Evolutionary conservation across 2,329 filamentous ascomycete species (phyloP), one percentile per base, ranked within the genome.

Genomic region (Cercospora brassicicola): DNA sequence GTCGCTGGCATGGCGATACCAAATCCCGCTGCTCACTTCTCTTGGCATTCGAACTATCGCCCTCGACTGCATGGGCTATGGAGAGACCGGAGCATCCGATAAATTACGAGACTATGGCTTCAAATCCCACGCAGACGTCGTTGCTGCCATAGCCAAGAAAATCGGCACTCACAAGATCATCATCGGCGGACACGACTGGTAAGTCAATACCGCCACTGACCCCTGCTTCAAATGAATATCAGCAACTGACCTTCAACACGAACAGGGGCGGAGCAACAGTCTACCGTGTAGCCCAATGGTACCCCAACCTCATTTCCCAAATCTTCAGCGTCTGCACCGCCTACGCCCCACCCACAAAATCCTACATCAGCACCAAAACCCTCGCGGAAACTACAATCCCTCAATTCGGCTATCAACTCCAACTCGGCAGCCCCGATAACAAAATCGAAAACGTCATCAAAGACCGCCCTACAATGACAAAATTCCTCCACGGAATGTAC

Each of bases 171-270:
- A 77, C 53, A 82, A 79, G 59, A 90, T 97, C 75, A 89, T 97
- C 66, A 85, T 97, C 13, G 93, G 93, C 59, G 94, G 93, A 7
- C 94, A 97, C 81, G 94, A 98, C 81, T 97, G 94, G 87, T 64
- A 42, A 56, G 48, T 11, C 23, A 28, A n/a, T 6, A 18, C 39
- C 39, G 8, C 60, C 26, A 13, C 26, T 1, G 3, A 18, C 23
- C 28, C 9, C 6, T 53, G 7, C 28, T 13, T 7, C 4, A 53
- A n/a, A 45, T n/a, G 23, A 28, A 55, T 26, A 42, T 13, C 4
- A 36, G 13, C 11, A 10, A 28, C 53, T 57, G 23, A 23, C 23
- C 23, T 23, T 23, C 23, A 23, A 23, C 23, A 23, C 23, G 23
- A 23, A 15, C 23, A 64, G 62, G 62, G 94, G 94, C 78, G 93